Evolutionary conservation across 345 rosid species (phyloP).

Genomic region (Eucalyptus regnans): DNA sequence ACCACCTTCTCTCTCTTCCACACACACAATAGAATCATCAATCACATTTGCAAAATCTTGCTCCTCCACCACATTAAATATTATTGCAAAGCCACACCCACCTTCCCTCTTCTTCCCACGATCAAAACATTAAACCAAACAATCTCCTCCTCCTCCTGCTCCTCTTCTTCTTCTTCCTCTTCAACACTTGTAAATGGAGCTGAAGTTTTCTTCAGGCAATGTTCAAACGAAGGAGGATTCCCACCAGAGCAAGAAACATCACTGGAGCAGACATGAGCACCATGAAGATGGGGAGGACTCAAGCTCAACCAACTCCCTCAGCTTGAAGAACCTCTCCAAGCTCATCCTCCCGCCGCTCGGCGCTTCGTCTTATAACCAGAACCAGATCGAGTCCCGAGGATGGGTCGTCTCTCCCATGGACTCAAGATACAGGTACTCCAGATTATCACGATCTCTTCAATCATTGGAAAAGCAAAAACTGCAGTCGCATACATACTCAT

Average conservation of each 20-base stretch:
- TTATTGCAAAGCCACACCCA: not conserved
- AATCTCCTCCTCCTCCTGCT: not conserved
- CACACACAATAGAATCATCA: not conserved
- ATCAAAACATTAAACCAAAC: not conserved
- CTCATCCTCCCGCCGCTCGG: constrained; percentile 93
- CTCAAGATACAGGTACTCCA: constrained; percentile 68
- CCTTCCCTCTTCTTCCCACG: not conserved
- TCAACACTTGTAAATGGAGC: not conserved
- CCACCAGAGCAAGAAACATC: not conserved
- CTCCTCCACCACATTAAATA: not conserved
- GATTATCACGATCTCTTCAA: too few species aligned
- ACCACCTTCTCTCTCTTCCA: not conserved
- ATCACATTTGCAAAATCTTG: not conserved
- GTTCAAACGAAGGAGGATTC: not conserved
- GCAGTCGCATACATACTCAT: too few species aligned
- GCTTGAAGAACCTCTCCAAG: constrained; percentile 50
- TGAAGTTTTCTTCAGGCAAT: not conserved
- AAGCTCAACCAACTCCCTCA: constrained; percentile 8
- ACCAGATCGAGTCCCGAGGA: constrained; percentile 22
- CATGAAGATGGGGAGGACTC: not conserved
- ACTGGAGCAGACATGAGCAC: not conserved
- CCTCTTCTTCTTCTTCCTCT: not conserved
- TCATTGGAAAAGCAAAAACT: too few species aligned
- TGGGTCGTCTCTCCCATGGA: constrained; percentile 75
- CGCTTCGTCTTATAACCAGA: constrained; percentile 42